Conservation (phyloP, 768 basidiomycete genomes). For the Aureoboletus auriporus region DNA sequence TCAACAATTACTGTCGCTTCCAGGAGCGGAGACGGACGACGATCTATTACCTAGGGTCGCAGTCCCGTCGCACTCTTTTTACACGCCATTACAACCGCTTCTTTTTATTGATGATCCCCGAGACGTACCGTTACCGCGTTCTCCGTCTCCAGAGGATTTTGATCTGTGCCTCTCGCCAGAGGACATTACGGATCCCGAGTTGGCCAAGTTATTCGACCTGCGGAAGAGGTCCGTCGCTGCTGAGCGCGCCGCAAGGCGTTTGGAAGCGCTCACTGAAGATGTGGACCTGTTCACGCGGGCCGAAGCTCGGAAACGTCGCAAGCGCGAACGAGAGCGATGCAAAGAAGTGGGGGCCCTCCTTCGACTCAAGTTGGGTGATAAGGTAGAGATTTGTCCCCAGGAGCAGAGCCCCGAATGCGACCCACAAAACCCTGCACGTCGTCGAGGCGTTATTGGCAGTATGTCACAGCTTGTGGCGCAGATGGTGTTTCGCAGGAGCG, state of each 20-base stretch:
- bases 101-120: slow-evolving; percentile 42
- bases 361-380: slow-evolving; percentile 47
- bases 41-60: slow-evolving; percentile 33
- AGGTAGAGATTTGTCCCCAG: slow-evolving; percentile 18
- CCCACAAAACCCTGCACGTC: slow-evolving; percentile 14
- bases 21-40: slow-evolving; percentile 42
- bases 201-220: slow-evolving; percentile 38
- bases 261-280: slow-evolving; percentile 32
- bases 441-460: slow-evolving; percentile 22
- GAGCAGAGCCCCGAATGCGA: slow-evolving; percentile 24
- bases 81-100: slow-evolving; percentile 24
- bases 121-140: slow-evolving; percentile 36
- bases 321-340: slow-evolving; percentile 50
- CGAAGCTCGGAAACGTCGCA: slow-evolving; percentile 43
- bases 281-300: slow-evolving; percentile 36
- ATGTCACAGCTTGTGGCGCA: slow-evolving; percentile 43
- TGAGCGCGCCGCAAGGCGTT: slow-evolving; percentile 28
- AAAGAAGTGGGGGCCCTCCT: slow-evolving; percentile 55
- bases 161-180: slow-evolving; percentile 34
- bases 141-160: slow-evolving; percentile 41
- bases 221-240: slow-evolving; percentile 34
- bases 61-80: slow-evolving; percentile 1
- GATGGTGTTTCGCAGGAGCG: slow-evolving; percentile 44
- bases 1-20: slow-evolving; percentile 33
- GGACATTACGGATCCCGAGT: slow-evolving; percentile 34